Evolutionary conservation across 2,329 filamentous ascomycete genomes (phyloP), one percentile per base, ranked within the genome.

Genomic region (Gnomoniopsis smithogilvyi): DNA sequence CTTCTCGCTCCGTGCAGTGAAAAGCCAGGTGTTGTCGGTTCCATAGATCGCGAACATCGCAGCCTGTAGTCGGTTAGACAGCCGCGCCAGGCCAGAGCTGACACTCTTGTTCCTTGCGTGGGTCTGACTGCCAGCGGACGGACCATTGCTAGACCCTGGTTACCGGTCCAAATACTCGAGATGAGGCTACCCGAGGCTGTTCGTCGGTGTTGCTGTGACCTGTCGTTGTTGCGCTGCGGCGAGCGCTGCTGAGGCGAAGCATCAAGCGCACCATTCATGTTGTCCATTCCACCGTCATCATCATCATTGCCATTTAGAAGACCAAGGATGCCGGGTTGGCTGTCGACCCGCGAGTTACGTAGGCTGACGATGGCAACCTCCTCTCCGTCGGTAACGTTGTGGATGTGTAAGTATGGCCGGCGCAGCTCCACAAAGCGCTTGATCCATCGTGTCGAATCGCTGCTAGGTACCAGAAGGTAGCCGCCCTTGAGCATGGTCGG

Each of bases 31-130:
- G 73, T 97, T 97, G 72, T 95, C 90, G 61, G 89, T 91, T 46
- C 91, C 94, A 70, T 98, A 99, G 53, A 99, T 85, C 14, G 95
- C 95, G 80, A 96, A 99, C 45, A 98, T 90, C 64, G 90, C 89
- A 3, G 86, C 82, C 67, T 85, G 82, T 72, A 82, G 76, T 73
- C 85, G 73, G 68, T 84, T 81, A 69, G 78, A 84, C 26, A 86
- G 74, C 26, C 80, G 77, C 59, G 78, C 77, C 6, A 86, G 73
- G 6, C 81, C 80, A 34, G 71, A 71, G 33, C 71, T 69, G n/a
- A 69, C 63, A 6, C 60, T 60, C 19, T 54, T 61, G 56, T 22
- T 47, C 33, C 60, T 60, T 21, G 60, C 21, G 21, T 62, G 60
- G 14, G 54, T 41, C 19, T 36, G 24, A 10, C 41, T 54, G 46